Evolutionary conservation across 1,284 basidiomycete species (phyloP).

Genomic region (Exsudoporus floridanus): DNA sequence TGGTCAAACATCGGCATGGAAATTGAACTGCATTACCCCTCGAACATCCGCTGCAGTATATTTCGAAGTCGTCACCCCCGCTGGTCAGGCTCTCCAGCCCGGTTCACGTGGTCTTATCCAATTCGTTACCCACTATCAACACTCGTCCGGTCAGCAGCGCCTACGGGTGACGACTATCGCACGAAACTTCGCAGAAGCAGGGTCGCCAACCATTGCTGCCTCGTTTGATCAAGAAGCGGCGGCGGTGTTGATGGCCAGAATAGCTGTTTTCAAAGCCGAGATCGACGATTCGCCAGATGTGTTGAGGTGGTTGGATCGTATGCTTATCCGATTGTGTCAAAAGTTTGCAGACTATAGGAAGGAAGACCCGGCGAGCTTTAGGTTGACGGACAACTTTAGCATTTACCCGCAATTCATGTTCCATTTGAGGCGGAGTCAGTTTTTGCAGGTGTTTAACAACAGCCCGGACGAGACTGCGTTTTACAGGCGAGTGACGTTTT

Average conservation of each 20-base stretch:
- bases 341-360: conserved; percentile 99
- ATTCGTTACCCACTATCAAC: conserved; percentile 99
- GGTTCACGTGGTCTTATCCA: conserved; percentile 96
- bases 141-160: conserved; percentile 91
- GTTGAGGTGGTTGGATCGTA: conserved; percentile 95
- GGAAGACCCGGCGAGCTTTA: conserved; percentile 95
- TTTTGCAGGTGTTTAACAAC: conserved; percentile 99
- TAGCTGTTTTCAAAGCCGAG: conserved; percentile 99
- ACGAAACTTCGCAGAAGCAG: conserved; percentile 96
- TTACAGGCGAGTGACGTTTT: conserved; percentile 68
- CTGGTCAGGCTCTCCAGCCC: conserved; percentile 89
- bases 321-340: conserved; percentile 98
- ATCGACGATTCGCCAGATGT: conserved; percentile 99
- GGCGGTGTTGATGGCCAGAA: conserved; percentile 97
- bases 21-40: conserved; percentile 89
- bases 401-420: conserved; percentile 99
- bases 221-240: conserved; percentile 99
- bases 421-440: conserved; percentile 95
- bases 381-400: conserved; percentile 93
- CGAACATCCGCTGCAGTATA: conserved; percentile 91
- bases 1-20: conserved; percentile 99
- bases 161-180: conserved; percentile 96
- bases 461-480: conserved; percentile 99
- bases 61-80: conserved; percentile 99
- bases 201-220: conserved; percentile 88